A percentile compares a stretch with the other conserved stretches of the same genome.
Evolutionary conservation across 1,284 basidiomycete genomes (phyloP).

Genomic region (Sphagnurus paluster): DNA sequence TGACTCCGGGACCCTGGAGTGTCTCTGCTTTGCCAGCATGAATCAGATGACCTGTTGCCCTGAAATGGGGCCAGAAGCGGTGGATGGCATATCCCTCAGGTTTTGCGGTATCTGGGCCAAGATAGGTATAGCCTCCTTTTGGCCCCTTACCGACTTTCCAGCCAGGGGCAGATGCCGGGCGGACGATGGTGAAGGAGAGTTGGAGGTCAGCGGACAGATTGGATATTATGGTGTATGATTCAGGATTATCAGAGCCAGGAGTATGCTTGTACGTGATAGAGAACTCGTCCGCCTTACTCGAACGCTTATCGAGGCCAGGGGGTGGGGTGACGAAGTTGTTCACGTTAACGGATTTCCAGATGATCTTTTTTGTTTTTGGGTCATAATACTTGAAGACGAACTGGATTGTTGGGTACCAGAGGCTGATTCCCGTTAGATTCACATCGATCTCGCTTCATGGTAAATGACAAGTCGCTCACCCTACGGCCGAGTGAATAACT

Average conservation of each 20-base stretch:
- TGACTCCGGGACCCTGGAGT: conserved; percentile 83
- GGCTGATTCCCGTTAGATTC: conserved; percentile 38
- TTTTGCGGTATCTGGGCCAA: conserved; percentile 73
- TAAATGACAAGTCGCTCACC: conserved; percentile 62
- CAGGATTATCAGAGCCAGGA: conserved; percentile 66
- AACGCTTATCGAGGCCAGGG: conserved; percentile 80
- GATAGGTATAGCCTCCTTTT: conserved; percentile 89
- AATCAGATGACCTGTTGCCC: conserved; percentile 72
- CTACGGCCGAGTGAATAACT: conserved; percentile 93
- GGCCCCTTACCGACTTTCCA: conserved; percentile 92
- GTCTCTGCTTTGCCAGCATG: conserved; percentile 68
- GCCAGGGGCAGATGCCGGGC: conserved; percentile 74
- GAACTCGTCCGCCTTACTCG: conserved; percentile 89
- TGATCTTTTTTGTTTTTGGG: conserved; percentile 72
- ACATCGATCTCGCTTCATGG: conserved; percentile 13
- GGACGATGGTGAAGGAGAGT: conserved; percentile 73
- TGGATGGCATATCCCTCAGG: conserved; percentile 91
- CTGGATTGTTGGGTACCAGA: conserved; percentile 95
- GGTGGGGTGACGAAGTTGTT: conserved; percentile 80
- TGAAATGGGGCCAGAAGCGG: conserved; percentile 85
- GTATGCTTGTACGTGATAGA: conserved; percentile 73
- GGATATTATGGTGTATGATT: conserved; percentile 80
- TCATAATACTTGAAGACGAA: conserved; percentile 93
- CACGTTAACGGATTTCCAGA: conserved; percentile 92
- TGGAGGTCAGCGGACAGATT: conserved; percentile 83